Evolutionary conservation across 495 filamentous ascomycete species (phyloP).

Genomic region (Aspergillus sparsus): DNA sequence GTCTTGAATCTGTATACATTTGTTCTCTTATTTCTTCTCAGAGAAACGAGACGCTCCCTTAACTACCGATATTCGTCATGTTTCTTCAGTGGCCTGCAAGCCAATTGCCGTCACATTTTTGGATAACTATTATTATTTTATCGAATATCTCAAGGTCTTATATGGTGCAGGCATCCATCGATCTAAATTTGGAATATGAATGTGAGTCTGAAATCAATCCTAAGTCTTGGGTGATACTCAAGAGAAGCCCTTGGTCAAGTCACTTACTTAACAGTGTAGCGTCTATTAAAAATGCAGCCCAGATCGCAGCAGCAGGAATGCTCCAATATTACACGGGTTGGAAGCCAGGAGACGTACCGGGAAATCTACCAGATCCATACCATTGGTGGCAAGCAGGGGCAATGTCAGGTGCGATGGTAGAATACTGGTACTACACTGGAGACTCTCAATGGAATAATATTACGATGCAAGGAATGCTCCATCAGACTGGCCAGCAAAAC

Average conservation of each 20-base stretch:
- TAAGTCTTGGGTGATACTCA: background rate
- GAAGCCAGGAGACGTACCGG: slow-evolving; percentile 63
- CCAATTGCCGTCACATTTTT: too few species aligned
- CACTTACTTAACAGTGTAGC: slow-evolving; percentile 25
- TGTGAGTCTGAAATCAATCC: slow-evolving; percentile 11
- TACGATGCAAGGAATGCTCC: slow-evolving; percentile 62
- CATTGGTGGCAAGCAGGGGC: slow-evolving; percentile 79
- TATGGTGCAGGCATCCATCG: slow-evolving; percentile 24
- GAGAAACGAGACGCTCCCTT: too few species aligned
- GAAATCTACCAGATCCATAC: slow-evolving; percentile 70
- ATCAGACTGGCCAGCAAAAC: slow-evolving; percentile 61
- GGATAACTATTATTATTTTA: background rate
- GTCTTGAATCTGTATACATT: too few species aligned
- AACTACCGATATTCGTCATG: too few species aligned
- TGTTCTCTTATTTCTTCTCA: too few species aligned
- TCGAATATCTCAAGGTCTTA: slow-evolving; percentile 10
- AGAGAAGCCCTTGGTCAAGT: background rate
- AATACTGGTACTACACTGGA: slow-evolving; percentile 79
- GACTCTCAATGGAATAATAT: slow-evolving; percentile 68
- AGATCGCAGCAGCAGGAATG: slow-evolving; percentile 41
- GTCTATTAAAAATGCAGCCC: slow-evolving; percentile 49
- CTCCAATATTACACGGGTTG: slow-evolving; percentile 66
- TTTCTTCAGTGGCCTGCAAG: too few species aligned
- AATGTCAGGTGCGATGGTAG: slow-evolving; percentile 69
- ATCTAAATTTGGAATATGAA: slow-evolving; percentile 20